Percentiles rank a stretch among this genome's conserved stretches.
Evolutionary conservation across 345 rosid genomes (phyloP).

Genomic region (Populus ilicifolia): DNA sequence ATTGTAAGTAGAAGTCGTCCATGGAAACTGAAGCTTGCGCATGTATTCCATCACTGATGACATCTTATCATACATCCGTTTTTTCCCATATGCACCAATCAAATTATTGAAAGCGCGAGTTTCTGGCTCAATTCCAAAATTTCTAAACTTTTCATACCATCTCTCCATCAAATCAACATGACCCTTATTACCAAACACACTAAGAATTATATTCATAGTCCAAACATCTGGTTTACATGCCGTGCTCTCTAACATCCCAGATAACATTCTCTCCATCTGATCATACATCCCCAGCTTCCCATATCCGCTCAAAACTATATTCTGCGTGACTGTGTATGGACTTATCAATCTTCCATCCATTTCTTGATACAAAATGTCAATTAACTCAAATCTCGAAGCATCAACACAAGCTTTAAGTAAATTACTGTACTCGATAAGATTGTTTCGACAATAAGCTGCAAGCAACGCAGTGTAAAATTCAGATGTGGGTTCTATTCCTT

Average conservation of each 20-base stretch:
- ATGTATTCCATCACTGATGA: slow-evolving; percentile 91
- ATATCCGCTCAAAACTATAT: slow-evolving; percentile 81
- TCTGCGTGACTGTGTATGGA: slow-evolving; percentile 83
- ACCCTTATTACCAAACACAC: slow-evolving; percentile 82
- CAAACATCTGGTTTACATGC: slow-evolving; percentile 81
- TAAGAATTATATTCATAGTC: slow-evolving; percentile 82
- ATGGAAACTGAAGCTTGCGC: slow-evolving; percentile 80
- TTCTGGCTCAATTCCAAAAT: slow-evolving; percentile 79
- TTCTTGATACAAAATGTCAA: slow-evolving; percentile 52
- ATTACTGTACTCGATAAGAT: slow-evolving; percentile 66
- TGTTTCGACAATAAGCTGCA: slow-evolving; percentile 63
- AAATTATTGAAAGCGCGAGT: slow-evolving; percentile 79
- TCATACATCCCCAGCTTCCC: slow-evolving; percentile 71
- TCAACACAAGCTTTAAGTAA: slow-evolving; percentile 73
- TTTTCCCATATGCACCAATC: slow-evolving; percentile 88
- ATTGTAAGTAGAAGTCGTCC: slow-evolving; percentile 90
- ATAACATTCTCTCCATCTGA: slow-evolving; percentile 76
- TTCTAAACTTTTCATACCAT: slow-evolving; percentile 86
- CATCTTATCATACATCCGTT: slow-evolving; percentile 85
- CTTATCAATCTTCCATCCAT: slow-evolving; percentile 66
- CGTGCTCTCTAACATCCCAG: slow-evolving; percentile 63
- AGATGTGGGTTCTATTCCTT: slow-evolving; percentile 64
- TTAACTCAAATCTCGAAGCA: slow-evolving; percentile 52
- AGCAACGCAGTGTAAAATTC: slow-evolving; percentile 82
- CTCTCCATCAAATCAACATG: slow-evolving; percentile 79